These are phyloP conservation scores for Diaporthe aspalathi DNA, from an alignment of 2,329 filamentous ascomycete genomes.

Conservation along the genomic window DNA sequence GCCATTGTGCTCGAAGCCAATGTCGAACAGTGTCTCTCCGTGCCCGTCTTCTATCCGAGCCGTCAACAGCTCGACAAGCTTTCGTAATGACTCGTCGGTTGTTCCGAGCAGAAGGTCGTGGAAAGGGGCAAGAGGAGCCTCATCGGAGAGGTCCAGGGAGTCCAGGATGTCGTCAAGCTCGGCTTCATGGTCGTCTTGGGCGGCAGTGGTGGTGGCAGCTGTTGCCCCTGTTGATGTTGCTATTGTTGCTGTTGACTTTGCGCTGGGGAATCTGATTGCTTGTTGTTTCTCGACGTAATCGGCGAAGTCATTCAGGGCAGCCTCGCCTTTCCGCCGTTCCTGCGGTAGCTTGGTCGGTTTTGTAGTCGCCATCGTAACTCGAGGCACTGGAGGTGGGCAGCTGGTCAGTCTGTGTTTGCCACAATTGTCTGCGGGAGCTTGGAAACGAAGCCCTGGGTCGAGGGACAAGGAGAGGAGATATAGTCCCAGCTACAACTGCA, in stretches of 20 bases:
- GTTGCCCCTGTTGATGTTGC: constrained; percentile 45
- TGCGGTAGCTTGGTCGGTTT: constrained; percentile 72
- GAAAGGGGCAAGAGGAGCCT: constrained; percentile 73
- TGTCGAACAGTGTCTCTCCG: constrained; percentile 90
- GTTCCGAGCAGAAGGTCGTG: constrained; percentile 79
- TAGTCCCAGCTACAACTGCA: neutral
- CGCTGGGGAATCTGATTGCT: constrained; percentile 70
- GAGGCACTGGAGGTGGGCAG: constrained; percentile 29
- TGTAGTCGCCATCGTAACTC: constrained; percentile 59
- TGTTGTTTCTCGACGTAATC: constrained; percentile 98
- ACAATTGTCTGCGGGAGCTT: neutral
- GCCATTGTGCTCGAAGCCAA: constrained; percentile 90
- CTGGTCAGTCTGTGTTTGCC: constrained; percentile 9
- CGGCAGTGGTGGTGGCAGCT: constrained; percentile 45
- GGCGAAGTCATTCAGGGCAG: constrained; percentile 93
- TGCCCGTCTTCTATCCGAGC: constrained; percentile 83
- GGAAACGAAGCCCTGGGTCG: neutral
- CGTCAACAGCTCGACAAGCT: constrained; percentile 74
- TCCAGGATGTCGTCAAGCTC: constrained; percentile 94
- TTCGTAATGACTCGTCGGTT: constrained; percentile 69
- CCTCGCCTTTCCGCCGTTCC: constrained; percentile 88
- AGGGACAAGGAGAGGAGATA: neutral
- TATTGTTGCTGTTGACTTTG: constrained; percentile 26
- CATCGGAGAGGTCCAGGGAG: constrained; percentile 83
- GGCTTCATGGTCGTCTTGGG: constrained; percentile 68